Percentiles rank a stretch among this genome's conserved stretches.
Evolutionary conservation across 2,329 filamentous ascomycete genomes (phyloP).

Genomic region (Daldinia eschscholtzii): DNA sequence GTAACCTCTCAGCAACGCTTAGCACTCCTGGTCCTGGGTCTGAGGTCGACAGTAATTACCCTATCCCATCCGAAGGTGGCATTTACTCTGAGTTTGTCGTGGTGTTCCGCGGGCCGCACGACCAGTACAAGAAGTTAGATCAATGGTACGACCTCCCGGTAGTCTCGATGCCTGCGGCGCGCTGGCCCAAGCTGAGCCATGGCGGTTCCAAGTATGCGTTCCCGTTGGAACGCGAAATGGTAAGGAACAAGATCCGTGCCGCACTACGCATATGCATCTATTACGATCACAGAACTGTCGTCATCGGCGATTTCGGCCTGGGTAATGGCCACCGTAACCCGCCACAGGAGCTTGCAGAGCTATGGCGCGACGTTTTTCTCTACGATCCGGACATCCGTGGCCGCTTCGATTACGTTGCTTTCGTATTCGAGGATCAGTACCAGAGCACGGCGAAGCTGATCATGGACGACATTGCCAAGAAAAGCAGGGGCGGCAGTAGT

Average conservation of each 20-base stretch:
- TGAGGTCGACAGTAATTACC: constrained; percentile 69
- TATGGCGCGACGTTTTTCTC: constrained; percentile 75
- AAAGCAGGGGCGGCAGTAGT: constrained; percentile 53
- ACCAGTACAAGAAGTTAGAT: constrained; percentile 70
- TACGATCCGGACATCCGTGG: constrained; percentile 73
- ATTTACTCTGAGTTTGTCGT: constrained; percentile 79
- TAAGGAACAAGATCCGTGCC: constrained; percentile 78
- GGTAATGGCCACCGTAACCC: constrained; percentile 75
- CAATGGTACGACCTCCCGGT: constrained; percentile 74
- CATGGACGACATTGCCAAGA: constrained; percentile 68
- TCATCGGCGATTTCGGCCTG: constrained; percentile 74
- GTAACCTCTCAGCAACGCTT: constrained; percentile 78
- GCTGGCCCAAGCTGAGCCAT: constrained; percentile 79
- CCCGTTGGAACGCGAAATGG: constrained; percentile 76
- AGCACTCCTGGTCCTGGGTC: constrained; percentile 69
- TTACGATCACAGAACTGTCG: constrained; percentile 68
- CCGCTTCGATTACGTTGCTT: constrained; percentile 71
- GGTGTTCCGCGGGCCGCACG: constrained; percentile 78
- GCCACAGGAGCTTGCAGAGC: constrained; percentile 71
- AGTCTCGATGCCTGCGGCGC: constrained; percentile 78
- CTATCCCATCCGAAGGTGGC: constrained; percentile 76
- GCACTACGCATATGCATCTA: constrained; percentile 77
- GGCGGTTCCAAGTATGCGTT: constrained; percentile 79
- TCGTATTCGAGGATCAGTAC: constrained; percentile 71
- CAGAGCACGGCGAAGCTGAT: constrained; percentile 68